Conservation (phyloP, 495 filamentous ascomycete genomes). For the Neurospora discreta region DNA sequence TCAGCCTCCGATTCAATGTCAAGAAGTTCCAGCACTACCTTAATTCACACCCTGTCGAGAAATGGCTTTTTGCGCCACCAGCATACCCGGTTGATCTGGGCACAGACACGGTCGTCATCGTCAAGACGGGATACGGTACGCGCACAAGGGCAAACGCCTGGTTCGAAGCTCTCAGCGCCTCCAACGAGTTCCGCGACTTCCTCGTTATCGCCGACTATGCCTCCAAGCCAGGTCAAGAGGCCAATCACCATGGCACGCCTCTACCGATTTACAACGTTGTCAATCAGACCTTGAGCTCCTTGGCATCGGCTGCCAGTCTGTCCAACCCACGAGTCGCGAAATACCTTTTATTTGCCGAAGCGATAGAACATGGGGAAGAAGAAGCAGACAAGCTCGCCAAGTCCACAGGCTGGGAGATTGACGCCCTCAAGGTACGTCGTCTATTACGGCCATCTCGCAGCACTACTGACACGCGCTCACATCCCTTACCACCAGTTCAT, state of each 20-base stretch:
- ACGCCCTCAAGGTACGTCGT: conserved; percentile 33
- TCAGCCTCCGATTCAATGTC: conserved; percentile 12
- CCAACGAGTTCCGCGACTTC: conserved; percentile 18
- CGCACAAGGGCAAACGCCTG: conserved; percentile 22
- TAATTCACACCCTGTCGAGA: conserved; percentile 2
- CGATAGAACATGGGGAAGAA: conserved; percentile 23
- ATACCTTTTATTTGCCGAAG: conserved; percentile 24
- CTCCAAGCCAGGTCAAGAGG: not conserved
- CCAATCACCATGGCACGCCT: conserved; percentile 8
- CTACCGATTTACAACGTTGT: conserved; percentile 26
- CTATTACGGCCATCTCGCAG: not conserved
- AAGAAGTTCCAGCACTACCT: not conserved
- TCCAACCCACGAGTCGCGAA: conserved; percentile 21
- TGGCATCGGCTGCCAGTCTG: conserved; percentile 1
- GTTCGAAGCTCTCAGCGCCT: conserved; percentile 24
- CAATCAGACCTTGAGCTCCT: conserved; percentile 17
- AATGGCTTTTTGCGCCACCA: conserved; percentile 11
- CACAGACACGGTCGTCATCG: conserved; percentile 28
- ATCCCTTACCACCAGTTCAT: conserved; percentile 23
- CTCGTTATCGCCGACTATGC: conserved; percentile 32
- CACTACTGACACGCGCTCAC: not conserved
- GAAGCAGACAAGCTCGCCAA: conserved; percentile 22
- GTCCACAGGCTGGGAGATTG: conserved; percentile 35
- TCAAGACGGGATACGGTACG: conserved; percentile 39
- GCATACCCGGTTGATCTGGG: conserved; percentile 16